These are phyloP conservation scores for Pugionium dolabratum DNA, from an alignment of 345 rosid species.

Conservation along the genomic window DNA sequence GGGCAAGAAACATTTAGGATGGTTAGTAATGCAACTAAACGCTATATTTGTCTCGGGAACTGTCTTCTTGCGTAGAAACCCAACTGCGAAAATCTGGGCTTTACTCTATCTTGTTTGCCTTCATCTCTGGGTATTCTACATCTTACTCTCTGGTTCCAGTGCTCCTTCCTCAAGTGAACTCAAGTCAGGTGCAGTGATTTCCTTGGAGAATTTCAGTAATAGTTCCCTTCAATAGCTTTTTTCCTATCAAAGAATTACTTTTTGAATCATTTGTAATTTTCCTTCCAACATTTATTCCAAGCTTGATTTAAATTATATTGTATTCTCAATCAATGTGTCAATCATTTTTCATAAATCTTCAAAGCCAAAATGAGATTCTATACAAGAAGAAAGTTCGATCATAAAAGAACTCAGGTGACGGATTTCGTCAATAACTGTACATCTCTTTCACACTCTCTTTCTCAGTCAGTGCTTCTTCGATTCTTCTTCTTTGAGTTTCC, in stretches of 20 bases:
- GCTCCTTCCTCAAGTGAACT: constrained; percentile 46
- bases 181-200: constrained; percentile 68
- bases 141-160: constrained; percentile 53
- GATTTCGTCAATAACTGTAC: neutral
- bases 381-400: constrained; percentile 30
- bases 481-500: constrained; percentile 29
- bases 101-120: constrained; percentile 67
- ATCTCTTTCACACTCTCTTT: constrained; percentile 3
- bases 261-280: constrained; percentile 6
- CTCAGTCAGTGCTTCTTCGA: constrained; percentile 30
- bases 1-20: constrained; percentile 71
- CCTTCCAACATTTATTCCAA: constrained; percentile 1
- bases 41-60: constrained; percentile 72
- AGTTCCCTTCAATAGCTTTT: constrained; percentile 39
- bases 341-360: constrained; percentile 11
- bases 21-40: constrained; percentile 70
- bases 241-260: neutral
- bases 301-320: constrained; percentile 17
- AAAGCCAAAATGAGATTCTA: constrained; percentile 24
- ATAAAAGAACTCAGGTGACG: neutral
- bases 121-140: constrained; percentile 91
- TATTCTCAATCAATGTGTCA: constrained; percentile 30
- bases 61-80: constrained; percentile 71
- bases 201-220: constrained; percentile 68
- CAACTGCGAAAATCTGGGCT: constrained; percentile 71